Base-by-base conservation (phyloP, 257 asterid species). In the Solanum neorickii region DNA sequence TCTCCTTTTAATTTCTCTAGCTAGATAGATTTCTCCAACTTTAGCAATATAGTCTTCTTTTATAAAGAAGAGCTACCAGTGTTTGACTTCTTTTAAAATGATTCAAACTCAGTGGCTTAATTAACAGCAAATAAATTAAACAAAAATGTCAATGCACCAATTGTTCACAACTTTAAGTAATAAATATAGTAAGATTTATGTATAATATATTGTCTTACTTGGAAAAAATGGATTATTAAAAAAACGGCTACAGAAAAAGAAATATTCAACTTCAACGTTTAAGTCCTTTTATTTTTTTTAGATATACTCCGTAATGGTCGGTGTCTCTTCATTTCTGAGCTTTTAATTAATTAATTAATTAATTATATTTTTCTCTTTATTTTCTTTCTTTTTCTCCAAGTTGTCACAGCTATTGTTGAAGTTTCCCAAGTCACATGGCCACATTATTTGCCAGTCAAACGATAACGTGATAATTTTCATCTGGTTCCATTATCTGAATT, bases 261-360 rank as follows among this genome's bases (percentile, higher is more conserved):
- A 87, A 86, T 94, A 90, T 93, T 94, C 97, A 94, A 94, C 97
- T 47, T 94, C 99, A 96, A 95, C 98, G 94, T 93, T 94, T 92
- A 88, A 91, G 97, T 94, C 98, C 92, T 93, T 76, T n/a, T 41
- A 92, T 18, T 56, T 92, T 56, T 35, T 94, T 86, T 90, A 68
- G 75, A 59, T 87, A 87, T 84, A 60, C 69, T 60, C 29, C 92
- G 93, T 85, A 90, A 90, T 87, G 88, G 59, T 80, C 90, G 94
- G 91, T 83, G 44, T 80, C 44, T 83, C 47, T 20, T 89, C 68
- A 18, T 27, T 35, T 77, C 13, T 77, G 21, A 7, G 52, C 75
- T 23, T 83, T 33, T 3, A 33, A 33, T 33, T 52, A 83, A 21
- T 60, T 59, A 78, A 49, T 46, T 46, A 12, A 46, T 59, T 59